Conservation (phyloP, 78 protist genomes). For the Planoprotostelium fungivorum region DNA sequence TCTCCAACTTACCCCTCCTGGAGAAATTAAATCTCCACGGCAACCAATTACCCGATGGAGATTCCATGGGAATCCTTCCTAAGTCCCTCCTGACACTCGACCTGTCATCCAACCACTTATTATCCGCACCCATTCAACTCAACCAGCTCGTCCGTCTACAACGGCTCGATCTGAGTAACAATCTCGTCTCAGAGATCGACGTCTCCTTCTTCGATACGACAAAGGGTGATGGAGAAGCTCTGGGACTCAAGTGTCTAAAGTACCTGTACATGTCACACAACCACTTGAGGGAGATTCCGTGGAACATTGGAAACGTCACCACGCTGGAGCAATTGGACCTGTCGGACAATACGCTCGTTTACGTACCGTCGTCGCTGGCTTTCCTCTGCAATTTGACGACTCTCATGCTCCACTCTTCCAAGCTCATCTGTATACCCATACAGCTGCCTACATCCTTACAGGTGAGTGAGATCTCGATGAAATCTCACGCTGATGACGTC, state of each 20-base stretch:
- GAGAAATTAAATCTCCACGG: neutral
- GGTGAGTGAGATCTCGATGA: neutral
- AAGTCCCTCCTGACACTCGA: neutral
- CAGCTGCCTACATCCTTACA: neutral
- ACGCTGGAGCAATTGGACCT: neutral
- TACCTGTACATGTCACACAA: neutral
- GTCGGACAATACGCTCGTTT: neutral
- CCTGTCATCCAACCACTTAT: neutral
- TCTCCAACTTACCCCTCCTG: neutral
- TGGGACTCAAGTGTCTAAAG: neutral
- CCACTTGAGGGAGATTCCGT: neutral
- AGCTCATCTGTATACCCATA: neutral
- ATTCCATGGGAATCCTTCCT: neutral
- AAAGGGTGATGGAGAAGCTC: neutral
- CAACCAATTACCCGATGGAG: neutral
- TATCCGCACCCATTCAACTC: neutral
- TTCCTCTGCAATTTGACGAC: neutral
- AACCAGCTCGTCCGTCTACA: neutral
- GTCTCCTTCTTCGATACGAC: neutral
- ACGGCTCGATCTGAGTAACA: neutral
- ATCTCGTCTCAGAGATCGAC: neutral
- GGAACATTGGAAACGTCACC: neutral
- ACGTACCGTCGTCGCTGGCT: neutral
- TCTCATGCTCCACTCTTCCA: neutral
- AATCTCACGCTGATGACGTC: neutral